A percentile compares a stretch with the other conserved stretches of the same genome.
Conservation (phyloP, 2,329 filamentous ascomycete genomes). For the Fusarium ambrosium region DNA sequence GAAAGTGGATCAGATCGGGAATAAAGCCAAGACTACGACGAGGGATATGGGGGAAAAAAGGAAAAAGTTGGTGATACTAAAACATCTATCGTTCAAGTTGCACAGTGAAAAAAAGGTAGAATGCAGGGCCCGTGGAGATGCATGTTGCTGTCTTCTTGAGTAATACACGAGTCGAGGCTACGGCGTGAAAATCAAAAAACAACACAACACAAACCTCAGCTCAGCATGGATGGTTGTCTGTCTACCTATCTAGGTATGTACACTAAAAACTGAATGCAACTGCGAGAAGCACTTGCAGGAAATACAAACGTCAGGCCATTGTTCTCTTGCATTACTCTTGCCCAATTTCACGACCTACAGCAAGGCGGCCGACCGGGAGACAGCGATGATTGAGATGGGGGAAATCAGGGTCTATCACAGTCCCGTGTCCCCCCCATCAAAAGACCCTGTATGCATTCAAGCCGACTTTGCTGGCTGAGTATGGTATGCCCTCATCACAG, state of each 20-base stretch:
- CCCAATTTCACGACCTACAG: neutral
- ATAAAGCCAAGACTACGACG: neutral
- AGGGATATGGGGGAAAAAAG: too few relatives aligned
- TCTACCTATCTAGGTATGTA: neutral
- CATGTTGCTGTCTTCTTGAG: neutral
- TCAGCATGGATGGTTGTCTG: neutral
- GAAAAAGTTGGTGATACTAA: neutral
- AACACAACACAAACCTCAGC: neutral
- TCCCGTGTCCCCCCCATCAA: neutral
- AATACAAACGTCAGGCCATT: slow-evolving; percentile 3
- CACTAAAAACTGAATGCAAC: slow-evolving; percentile 30
- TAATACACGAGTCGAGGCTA: neutral
- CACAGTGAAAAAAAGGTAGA: neutral
- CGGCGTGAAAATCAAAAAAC: slow-evolving; percentile 4
- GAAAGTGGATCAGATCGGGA: slow-evolving; percentile 28
- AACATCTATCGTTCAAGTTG: neutral
- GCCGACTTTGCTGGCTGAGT: neutral
- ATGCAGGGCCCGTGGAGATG: neutral
- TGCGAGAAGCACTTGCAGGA: slow-evolving; percentile 13
- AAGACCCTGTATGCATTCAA: neutral
- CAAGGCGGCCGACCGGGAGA: neutral
- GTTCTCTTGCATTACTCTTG: too few relatives aligned
- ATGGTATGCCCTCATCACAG: neutral
- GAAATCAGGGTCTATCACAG: neutral
- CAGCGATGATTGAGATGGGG: neutral